Base-by-base conservation (phyloP, 1,284 basidiomycete genomes). In the Cutaneotrichosporon dermatis region DNA sequence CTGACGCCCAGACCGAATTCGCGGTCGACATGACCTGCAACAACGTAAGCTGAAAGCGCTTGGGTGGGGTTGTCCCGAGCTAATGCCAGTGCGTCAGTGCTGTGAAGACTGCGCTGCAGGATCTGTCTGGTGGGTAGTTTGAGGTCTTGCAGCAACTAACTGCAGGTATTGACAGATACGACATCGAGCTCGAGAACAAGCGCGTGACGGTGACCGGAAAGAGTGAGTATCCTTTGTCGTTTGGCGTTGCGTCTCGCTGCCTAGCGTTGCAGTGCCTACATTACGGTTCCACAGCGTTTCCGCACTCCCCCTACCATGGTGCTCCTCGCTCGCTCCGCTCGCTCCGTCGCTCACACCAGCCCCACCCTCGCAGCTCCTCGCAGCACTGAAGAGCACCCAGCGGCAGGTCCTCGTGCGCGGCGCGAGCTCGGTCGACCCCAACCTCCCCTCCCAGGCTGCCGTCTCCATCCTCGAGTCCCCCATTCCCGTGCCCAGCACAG, bases 1-100 rank as follows among this genome's bases (percentile, higher is more conserved):
- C 59, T 57, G 48, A 63, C 53, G 35, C 16, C 4, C 57, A 79
- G 77, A 77, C 76, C 60, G 77, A 79, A 62, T 79, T 79, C 52
- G 77, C 77, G 55, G 77, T 79, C 60, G 77, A 79, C 61, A 77
- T 79, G 77, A 79, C 77, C 4, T 79, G 77, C 59, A 71, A 79
- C 58, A 74, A 66, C 46, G 75, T 76, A 46, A 57, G 73, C 44
- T 25, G 15, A 13, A 7, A 15, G 10, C 63, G 8, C 34, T 4
- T 49, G 4, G 6, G 13, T 12, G 4, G 25, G 11, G 1, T 25
- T 11, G 13, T 3, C n/a, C n/a, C 5, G 12, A 46, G 45, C 55
- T 55, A 41, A 51, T 37, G 25, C 4, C 57, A 77, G 75, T 79
- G 78, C 60, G 78, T 79, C 40, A 64, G 71, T 35, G 70, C 74